phyloP scores from a whole-genome alignment of 768 basidiomycete species.

The Rossbeevera mucosa region DNA sequence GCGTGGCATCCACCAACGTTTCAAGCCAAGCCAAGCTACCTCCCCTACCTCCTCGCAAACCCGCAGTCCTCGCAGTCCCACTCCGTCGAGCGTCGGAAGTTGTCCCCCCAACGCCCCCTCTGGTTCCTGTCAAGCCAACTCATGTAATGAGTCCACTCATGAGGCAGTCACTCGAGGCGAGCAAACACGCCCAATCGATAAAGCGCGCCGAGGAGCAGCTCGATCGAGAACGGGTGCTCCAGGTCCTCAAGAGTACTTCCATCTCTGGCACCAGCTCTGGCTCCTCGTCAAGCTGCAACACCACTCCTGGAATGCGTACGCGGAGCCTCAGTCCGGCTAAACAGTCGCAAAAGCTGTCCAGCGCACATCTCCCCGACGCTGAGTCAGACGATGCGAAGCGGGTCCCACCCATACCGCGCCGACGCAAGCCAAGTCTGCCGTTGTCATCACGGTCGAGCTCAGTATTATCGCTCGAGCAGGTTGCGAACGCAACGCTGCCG shows the following conservation, averaged over 20 bases:
- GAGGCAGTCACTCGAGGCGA: slow-evolving; percentile 69
- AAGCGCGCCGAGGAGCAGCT: slow-evolving; percentile 65
- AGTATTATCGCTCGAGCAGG: slow-evolving; percentile 37
- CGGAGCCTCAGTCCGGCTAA: slow-evolving; percentile 33
- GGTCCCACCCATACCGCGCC: slow-evolving; percentile 35
- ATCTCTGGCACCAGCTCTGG: slow-evolving; percentile 9
- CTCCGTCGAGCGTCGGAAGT: slow-evolving; percentile 21
- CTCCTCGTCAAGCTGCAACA: background rate
- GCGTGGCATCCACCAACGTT: background rate
- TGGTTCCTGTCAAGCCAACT: slow-evolving; percentile 22
- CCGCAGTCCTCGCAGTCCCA: slow-evolving; percentile 15
- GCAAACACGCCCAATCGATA: slow-evolving; percentile 63
- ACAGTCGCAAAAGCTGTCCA: background rate
- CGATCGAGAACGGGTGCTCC: slow-evolving; percentile 65
- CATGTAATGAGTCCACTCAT: slow-evolving; percentile 65
- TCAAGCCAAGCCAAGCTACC: slow-evolving; percentile 23
- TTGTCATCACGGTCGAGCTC: slow-evolving; percentile 32
- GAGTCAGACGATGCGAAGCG: slow-evolving; percentile 20
- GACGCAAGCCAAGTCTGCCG: slow-evolving; percentile 32
- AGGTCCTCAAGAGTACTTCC: slow-evolving; percentile 64
- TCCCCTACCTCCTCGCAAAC: slow-evolving; percentile 36
- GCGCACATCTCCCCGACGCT: too few relatives aligned
- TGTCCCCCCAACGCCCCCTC: slow-evolving; percentile 8
- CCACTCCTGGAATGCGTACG: slow-evolving; percentile 10
- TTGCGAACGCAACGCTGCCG: slow-evolving; percentile 36